phyloP scores from a whole-genome alignment of 2,329 filamentous ascomycete genomes.

The Pezicula rhizophila region DNA sequence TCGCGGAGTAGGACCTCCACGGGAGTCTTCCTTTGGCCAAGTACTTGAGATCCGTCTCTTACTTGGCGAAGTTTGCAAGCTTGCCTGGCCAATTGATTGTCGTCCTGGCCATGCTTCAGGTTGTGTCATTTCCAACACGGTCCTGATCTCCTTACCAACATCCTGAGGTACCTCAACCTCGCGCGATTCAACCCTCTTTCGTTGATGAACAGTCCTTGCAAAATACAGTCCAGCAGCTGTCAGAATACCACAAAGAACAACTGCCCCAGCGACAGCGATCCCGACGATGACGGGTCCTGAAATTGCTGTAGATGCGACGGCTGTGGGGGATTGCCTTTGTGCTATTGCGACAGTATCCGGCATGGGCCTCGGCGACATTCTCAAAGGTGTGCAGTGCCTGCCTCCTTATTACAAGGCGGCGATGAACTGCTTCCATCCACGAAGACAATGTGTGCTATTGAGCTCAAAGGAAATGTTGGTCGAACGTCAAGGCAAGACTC shows the following conservation, averaged over 20 bases:
- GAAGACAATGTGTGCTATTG: too few species aligned
- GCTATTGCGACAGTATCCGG: not conserved
- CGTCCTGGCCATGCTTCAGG: not conserved
- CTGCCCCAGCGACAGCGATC: not conserved
- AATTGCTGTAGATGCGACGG: not conserved
- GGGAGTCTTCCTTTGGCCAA: not conserved
- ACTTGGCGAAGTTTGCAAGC: not conserved
- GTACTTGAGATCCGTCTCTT: not conserved
- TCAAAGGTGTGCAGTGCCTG: too few species aligned
- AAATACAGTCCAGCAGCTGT: not conserved
- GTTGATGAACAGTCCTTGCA: not conserved
- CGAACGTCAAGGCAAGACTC: too few species aligned
- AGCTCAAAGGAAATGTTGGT: too few species aligned
- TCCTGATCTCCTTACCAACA: not conserved
- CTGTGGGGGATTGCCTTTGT: not conserved
- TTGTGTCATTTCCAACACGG: not conserved
- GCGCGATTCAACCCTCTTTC: not conserved
- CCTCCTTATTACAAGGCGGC: too few species aligned
- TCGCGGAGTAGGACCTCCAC: constrained; percentile 8
- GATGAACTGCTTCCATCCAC: too few species aligned
- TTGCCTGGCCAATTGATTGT: not conserved
- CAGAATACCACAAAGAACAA: not conserved
- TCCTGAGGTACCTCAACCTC: not conserved
- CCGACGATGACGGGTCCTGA: not conserved
- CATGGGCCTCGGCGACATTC: not conserved